A percentile compares a stretch with the other conserved stretches of the same genome.
Evolutionary conservation across 768 basidiomycete genomes (phyloP).

Genomic region (Leccinellum luteum): DNA sequence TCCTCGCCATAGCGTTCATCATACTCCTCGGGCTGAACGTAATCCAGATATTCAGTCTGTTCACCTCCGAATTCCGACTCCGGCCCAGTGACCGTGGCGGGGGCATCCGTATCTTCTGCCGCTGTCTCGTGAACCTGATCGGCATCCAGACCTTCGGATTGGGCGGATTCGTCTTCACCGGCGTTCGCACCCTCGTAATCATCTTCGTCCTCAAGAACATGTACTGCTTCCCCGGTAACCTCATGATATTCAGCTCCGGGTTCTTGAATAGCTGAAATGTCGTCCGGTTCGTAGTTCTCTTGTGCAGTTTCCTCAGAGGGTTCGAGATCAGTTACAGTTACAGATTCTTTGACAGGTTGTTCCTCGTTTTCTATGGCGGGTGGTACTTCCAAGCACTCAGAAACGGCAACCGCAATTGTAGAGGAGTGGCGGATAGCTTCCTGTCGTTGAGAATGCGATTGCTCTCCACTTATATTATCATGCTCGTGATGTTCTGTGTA

Average conservation of each 20-base stretch:
- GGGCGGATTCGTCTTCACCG: slow-evolving; percentile 17
- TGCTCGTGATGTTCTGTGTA: slow-evolving; percentile 16
- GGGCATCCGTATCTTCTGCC: slow-evolving; percentile 23
- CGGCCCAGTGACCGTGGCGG: slow-evolving; percentile 5
- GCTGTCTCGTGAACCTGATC: slow-evolving; percentile 26
- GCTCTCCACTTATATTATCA: slow-evolving; percentile 9
- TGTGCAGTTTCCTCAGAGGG: slow-evolving; percentile 5
- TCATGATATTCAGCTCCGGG: slow-evolving; percentile 16
- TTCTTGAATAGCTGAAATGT: slow-evolving; percentile 7
- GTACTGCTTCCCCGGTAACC: slow-evolving; percentile 12
- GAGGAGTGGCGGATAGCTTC: not conserved
- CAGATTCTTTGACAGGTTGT: slow-evolving; percentile 3
- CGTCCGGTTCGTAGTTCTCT: slow-evolving; percentile 8
- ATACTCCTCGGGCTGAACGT: slow-evolving; percentile 34
- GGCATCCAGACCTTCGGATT: slow-evolving; percentile 25
- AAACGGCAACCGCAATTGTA: not conserved
- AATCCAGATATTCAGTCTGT: slow-evolving; percentile 33
- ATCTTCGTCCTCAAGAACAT: slow-evolving; percentile 21
- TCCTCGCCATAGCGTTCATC: slow-evolving; percentile 37
- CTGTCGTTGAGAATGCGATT: slow-evolving; percentile 3
- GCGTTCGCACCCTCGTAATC: slow-evolving; percentile 18
- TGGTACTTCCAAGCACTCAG: slow-evolving; percentile 1
- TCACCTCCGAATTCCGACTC: slow-evolving; percentile 27
- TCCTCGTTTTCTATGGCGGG: slow-evolving; percentile 2
- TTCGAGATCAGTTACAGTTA: not conserved